Conservation (phyloP, 2,329 filamentous ascomycete genomes). For the Fusarium udum region DNA sequence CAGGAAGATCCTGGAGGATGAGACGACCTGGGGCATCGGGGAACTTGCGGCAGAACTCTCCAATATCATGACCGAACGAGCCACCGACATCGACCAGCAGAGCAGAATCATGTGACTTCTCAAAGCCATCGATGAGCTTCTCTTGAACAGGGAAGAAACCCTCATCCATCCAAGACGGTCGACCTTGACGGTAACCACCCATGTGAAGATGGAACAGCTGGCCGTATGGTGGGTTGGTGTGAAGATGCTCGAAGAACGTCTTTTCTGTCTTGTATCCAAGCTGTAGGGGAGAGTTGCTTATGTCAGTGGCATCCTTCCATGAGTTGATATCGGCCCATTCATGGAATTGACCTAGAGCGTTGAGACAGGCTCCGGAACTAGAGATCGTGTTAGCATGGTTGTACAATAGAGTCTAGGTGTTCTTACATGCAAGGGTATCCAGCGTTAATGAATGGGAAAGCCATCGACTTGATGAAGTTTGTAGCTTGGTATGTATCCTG, state of each 20-base stretch:
- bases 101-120: slow-evolving; percentile 37
- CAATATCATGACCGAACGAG: slow-evolving; percentile 48
- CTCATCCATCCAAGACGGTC: slow-evolving; percentile 47
- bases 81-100: slow-evolving; percentile 51
- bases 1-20: slow-evolving; percentile 59
- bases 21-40: slow-evolving; percentile 52
- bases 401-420: fast-evolving
- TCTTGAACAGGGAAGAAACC: slow-evolving; percentile 50
- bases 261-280: slow-evolving; percentile 48
- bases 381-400: not conserved
- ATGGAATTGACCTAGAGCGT: slow-evolving; percentile 42
- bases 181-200: slow-evolving; percentile 49
- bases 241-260: slow-evolving; percentile 47
- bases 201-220: slow-evolving; percentile 52
- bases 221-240: slow-evolving; percentile 43
- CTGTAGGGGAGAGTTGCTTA: slow-evolving; percentile 44
- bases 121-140: slow-evolving; percentile 43
- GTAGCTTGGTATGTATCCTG: slow-evolving; percentile 50
- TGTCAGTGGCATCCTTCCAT: slow-evolving; percentile 46
- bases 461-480: slow-evolving; percentile 50
- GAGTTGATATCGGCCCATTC: slow-evolving; percentile 44
- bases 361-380: slow-evolving; percentile 27
- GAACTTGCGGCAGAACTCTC: slow-evolving; percentile 47
- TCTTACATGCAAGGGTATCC: slow-evolving; percentile 48
- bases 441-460: slow-evolving; percentile 47